Conservation (phyloP, 2,329 filamentous ascomycete species). For the Aspergillus fructus region DNA sequence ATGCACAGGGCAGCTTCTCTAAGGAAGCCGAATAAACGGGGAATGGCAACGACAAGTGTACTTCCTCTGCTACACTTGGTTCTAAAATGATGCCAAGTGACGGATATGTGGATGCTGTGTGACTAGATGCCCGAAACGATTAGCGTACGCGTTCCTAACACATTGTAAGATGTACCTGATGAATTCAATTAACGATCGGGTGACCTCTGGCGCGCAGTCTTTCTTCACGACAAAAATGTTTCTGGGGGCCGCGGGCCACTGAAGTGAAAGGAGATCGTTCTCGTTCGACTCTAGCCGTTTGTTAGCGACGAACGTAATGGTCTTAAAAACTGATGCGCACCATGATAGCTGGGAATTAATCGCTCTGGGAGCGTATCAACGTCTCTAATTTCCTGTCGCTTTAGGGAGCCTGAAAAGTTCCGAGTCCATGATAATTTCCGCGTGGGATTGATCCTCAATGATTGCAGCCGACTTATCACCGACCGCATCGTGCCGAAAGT, state of each 20-base stretch:
- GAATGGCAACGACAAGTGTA: conserved; percentile 70
- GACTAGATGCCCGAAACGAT: conserved; percentile 43
- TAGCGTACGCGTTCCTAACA: conserved; percentile 1
- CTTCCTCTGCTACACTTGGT: conserved; percentile 66
- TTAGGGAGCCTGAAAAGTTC: conserved; percentile 44
- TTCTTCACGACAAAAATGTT: conserved; percentile 71
- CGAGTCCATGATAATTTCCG: conserved; percentile 23
- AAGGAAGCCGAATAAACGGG: conserved; percentile 63
- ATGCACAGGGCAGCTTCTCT: conserved; percentile 43
- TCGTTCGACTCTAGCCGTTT: conserved; percentile 50
- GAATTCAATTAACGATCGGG: conserved; percentile 58
- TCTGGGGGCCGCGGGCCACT: conserved; percentile 67
- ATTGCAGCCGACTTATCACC: conserved; percentile 15
- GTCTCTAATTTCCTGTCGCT: conserved; percentile 44
- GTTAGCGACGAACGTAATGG: background rate
- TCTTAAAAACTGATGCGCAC: conserved; percentile 40
- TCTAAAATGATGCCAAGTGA: conserved; percentile 82
- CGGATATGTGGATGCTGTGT: conserved; percentile 78
- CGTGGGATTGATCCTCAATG: conserved; percentile 11
- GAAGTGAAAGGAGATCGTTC: conserved; percentile 63
- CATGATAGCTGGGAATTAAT: conserved; percentile 63
- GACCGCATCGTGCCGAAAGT: conserved; percentile 20
- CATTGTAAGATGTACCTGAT: conserved; percentile 41
- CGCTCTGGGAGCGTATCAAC: conserved; percentile 48
- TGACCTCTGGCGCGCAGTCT: conserved; percentile 56